phyloP scores from a whole-genome alignment of 192 early-diverging fungal genomes.

The Umbelopsis ramanniana region DNA sequence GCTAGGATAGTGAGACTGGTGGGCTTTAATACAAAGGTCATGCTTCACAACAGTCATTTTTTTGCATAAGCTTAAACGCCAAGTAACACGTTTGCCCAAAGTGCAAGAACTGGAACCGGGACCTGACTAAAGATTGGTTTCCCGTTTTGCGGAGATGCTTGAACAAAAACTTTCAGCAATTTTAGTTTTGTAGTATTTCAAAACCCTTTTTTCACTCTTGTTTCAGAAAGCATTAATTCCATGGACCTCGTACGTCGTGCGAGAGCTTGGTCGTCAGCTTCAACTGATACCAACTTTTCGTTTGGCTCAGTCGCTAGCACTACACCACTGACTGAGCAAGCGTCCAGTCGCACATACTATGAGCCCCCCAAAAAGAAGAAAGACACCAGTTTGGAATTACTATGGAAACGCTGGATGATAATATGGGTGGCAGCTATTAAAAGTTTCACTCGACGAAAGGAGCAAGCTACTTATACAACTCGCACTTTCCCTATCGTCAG shows the following conservation, averaged over 20 bases:
- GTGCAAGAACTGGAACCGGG: background rate
- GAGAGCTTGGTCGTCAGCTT: constrained; percentile 14
- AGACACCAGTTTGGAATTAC: background rate
- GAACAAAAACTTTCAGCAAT: constrained; percentile 3
- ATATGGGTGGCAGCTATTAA: background rate
- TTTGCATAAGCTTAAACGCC: background rate
- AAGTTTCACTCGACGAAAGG: background rate
- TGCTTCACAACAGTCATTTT: too few relatives aligned
- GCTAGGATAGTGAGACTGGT: too few relatives aligned
- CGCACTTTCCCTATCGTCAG: constrained; percentile 11
- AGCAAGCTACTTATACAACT: background rate
- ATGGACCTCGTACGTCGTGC: constrained; percentile 20
- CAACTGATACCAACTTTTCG: constrained; percentile 14
- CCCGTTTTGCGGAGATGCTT: constrained; percentile 8
- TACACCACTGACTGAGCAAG: constrained; percentile 11
- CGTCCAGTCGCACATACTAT: constrained; percentile 1
- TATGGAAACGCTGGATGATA: background rate
- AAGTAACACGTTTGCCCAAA: background rate
- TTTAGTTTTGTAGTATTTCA: background rate
- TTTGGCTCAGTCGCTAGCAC: constrained; percentile 7
- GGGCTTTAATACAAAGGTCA: too few relatives aligned
- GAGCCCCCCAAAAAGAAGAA: constrained; percentile 15
- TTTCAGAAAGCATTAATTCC: background rate
- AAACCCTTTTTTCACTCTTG: background rate
- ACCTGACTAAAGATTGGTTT: background rate